These are phyloP conservation scores for Lachnellula occidentalis DNA, from an alignment of 2,329 filamentous ascomycete genomes.

Conservation along the genomic window DNA sequence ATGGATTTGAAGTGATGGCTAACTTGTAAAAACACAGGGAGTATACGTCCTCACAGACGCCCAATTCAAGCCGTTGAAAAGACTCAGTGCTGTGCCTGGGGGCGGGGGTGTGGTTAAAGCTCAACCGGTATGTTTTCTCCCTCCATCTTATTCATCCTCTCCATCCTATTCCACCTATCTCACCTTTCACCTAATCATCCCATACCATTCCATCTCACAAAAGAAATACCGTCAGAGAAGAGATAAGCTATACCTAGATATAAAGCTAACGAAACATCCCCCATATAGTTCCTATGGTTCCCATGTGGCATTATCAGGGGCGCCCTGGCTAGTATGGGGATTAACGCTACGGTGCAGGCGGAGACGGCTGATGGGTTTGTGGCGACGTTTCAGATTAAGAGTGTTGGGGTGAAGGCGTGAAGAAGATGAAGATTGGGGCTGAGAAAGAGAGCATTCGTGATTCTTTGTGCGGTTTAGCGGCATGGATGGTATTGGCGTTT, in stretches of 20 bases:
- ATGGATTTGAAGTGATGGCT: too few species aligned
- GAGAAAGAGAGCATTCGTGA: neutral
- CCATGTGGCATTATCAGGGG: constrained; percentile 90
- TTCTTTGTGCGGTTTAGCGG: constrained; percentile 25
- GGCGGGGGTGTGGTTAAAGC: constrained; percentile 69
- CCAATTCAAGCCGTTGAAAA: constrained; percentile 77
- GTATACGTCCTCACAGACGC: constrained; percentile 96
- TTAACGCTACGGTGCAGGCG: constrained; percentile 85
- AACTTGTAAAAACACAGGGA: constrained; percentile 50
- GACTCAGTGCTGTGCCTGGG: constrained; percentile 80
- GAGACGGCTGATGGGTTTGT: constrained; percentile 81
- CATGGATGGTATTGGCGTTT: constrained; percentile 24
- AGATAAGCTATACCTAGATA: too few species aligned
- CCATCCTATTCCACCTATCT: neutral
- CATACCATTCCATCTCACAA: too few species aligned
- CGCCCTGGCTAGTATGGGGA: constrained; percentile 85
- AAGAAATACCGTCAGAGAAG: too few species aligned
- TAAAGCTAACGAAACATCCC: neutral
- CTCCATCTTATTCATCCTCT: neutral
- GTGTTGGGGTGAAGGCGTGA: constrained; percentile 59
- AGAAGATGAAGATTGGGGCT: neutral
- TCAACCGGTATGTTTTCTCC: constrained; percentile 63
- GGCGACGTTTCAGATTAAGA: constrained; percentile 95
- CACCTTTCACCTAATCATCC: neutral
- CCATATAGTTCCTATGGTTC: constrained; percentile 78